Evolutionary conservation across 2,329 filamentous ascomycete genomes (phyloP).

Genomic region (Claviceps cyperi): DNA sequence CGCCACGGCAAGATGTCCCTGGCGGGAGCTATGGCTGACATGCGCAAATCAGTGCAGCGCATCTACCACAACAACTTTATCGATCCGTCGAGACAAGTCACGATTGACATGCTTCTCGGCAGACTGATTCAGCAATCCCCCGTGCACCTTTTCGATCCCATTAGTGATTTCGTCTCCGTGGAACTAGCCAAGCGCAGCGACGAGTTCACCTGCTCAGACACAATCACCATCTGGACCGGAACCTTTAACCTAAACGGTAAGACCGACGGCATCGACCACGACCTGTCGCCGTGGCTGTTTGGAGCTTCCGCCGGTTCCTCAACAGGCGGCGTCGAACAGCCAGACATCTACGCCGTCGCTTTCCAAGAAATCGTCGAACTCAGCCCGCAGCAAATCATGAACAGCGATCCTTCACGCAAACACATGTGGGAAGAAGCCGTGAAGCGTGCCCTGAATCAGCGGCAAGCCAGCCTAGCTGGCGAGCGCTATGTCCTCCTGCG

Average conservation of each 20-base stretch:
- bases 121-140: conserved; percentile 69
- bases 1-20: conserved; percentile 91
- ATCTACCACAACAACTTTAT: conserved; percentile 97
- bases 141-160: conserved; percentile 81
- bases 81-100: conserved; percentile 83
- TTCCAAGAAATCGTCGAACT: conserved; percentile 99
- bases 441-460: conserved; percentile 58
- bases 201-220: conserved; percentile 62
- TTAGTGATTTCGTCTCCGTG: conserved; percentile 74
- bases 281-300: conserved; percentile 77
- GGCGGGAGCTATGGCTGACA: conserved; percentile 85
- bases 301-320: conserved; percentile 38
- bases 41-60: conserved; percentile 82
- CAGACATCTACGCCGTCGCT: conserved; percentile 77
- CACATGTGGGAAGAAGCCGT: conserved; percentile 79
- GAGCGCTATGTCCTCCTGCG: conserved; percentile 80
- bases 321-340: conserved; percentile 42
- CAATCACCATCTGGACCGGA: conserved; percentile 70
- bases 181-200: conserved; percentile 54
- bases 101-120: conserved; percentile 84
- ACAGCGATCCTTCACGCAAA: conserved; percentile 77
- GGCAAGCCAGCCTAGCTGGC: conserved; percentile 47
- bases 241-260: conserved; percentile 94
- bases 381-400: conserved; percentile 97
- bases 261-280: conserved; percentile 60